Conservation (phyloP, 2,329 filamentous ascomycete species). For the Cercospora brassicicola region DNA sequence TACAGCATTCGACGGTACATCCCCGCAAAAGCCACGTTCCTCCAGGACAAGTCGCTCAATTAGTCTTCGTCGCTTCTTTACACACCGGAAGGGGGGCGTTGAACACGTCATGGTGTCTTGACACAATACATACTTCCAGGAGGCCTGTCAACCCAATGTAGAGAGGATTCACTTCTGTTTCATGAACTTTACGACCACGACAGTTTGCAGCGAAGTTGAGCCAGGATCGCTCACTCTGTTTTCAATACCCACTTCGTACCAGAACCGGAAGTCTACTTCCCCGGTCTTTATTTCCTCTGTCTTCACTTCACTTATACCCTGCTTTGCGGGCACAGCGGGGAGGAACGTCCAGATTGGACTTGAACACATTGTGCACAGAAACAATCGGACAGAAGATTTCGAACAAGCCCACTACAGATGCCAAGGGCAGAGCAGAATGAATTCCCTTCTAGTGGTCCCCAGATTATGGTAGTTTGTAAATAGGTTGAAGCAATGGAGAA, state of each 20-base stretch:
- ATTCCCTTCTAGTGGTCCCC: not conserved
- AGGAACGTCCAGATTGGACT: not conserved
- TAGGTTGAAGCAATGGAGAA: not conserved
- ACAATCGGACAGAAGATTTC: not conserved
- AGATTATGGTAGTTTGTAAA: not conserved
- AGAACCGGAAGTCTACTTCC: not conserved
- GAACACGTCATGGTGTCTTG: conserved; percentile 16
- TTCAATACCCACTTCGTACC: not conserved
- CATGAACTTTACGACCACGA: not conserved
- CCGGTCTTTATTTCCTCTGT: not conserved
- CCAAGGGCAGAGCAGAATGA: not conserved
- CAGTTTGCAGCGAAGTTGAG: not conserved
- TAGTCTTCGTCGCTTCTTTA: conserved; percentile 22
- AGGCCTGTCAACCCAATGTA: not conserved
- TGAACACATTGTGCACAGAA: not conserved
- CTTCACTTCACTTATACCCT: not conserved
- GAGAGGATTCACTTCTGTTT: not conserved
- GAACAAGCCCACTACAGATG: not conserved
- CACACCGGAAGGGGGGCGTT: conserved; percentile 15
- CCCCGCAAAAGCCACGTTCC: conserved; percentile 10
- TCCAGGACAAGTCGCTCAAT: conserved; percentile 20
- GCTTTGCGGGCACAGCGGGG: conserved; percentile 4
- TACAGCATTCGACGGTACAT: conserved; percentile 5
- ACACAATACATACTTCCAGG: not conserved
- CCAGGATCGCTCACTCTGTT: not conserved